These are phyloP conservation scores for Apiotrichum veenhuisii DNA, from an alignment of 1,284 basidiomycete species.

Conservation along the genomic window DNA sequence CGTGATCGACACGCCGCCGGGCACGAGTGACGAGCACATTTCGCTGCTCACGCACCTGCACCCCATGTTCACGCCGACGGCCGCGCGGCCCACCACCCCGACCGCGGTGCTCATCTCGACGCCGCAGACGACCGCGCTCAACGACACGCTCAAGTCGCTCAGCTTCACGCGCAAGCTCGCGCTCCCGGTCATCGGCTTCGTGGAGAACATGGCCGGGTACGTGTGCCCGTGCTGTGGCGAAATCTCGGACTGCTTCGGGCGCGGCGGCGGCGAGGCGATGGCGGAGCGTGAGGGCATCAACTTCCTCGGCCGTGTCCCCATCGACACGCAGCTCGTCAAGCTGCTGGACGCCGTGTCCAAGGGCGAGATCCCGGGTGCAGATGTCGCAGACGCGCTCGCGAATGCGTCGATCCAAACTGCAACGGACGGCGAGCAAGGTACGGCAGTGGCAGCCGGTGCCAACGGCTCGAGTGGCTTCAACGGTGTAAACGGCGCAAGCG, in stretches of 20 bases:
- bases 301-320: slow-evolving; percentile 87
- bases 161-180: slow-evolving; percentile 86
- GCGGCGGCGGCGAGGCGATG: slow-evolving; percentile 85
- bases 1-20: slow-evolving; percentile 95
- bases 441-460: no score
- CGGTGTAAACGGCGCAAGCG: no score
- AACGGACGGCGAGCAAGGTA: background rate
- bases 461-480: no score
- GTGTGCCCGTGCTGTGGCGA: slow-evolving; percentile 93
- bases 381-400: background rate
- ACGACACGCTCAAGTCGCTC: slow-evolving; percentile 92
- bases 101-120: slow-evolving; percentile 91
- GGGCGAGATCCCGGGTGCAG: slow-evolving; percentile 43
- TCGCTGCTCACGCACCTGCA: slow-evolving; percentile 90
- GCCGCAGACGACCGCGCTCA: slow-evolving; percentile 91
- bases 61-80: slow-evolving; percentile 66
- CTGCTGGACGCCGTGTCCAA: slow-evolving; percentile 69
- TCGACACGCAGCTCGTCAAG: slow-evolving; percentile 86
- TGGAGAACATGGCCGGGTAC: slow-evolving; percentile 99
- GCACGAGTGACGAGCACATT: slow-evolving; percentile 97
- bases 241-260: slow-evolving; percentile 91
- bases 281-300: slow-evolving; percentile 66
- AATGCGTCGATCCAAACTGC: background rate
- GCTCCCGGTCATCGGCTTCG: slow-evolving; percentile 84
- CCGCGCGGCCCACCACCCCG: slow-evolving; percentile 50